phyloP scores from a whole-genome alignment of 2,329 filamentous ascomycete genomes.

The Polytolypa hystricis region DNA sequence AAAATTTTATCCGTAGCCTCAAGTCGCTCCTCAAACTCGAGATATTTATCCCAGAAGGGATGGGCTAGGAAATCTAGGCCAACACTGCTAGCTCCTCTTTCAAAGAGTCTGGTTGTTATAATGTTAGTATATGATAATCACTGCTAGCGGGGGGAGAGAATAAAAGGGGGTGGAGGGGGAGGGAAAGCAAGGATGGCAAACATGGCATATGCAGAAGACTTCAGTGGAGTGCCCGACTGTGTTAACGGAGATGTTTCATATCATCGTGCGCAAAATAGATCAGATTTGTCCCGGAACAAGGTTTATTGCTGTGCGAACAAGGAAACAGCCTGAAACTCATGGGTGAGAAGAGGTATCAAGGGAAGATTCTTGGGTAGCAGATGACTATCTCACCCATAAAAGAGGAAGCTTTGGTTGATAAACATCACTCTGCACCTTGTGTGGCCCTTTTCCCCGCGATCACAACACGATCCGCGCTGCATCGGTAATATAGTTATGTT shows the following conservation, averaged over 20 bases:
- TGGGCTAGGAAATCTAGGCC: constrained; percentile 90
- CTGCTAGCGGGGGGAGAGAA: constrained; percentile 12
- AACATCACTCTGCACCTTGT: constrained; percentile 21
- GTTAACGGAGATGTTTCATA: constrained; percentile 26
- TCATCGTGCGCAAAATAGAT: constrained; percentile 26
- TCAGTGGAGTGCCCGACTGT: constrained; percentile 28
- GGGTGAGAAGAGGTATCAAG: constrained; percentile 41
- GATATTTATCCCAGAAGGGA: constrained; percentile 97
- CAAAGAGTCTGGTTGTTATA: constrained; percentile 60
- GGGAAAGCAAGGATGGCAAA: constrained; percentile 32
- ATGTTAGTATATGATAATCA: constrained; percentile 29
- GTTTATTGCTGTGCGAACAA: constrained; percentile 27
- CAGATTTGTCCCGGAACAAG: constrained; percentile 22
- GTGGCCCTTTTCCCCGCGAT: constrained; percentile 25
- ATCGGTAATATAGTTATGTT: no score
- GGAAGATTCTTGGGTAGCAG: constrained; percentile 31
- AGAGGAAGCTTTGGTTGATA: constrained; percentile 31
- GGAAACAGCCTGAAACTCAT: constrained; percentile 41
- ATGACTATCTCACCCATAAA: constrained; percentile 59
- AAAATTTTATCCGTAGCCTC: constrained; percentile 79
- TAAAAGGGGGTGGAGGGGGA: constrained; percentile 22
- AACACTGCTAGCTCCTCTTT: constrained; percentile 72
- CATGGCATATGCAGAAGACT: constrained; percentile 32
- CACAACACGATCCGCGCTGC: constrained; percentile 29
- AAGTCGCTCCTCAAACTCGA: constrained; percentile 89